Conservation (phyloP, 2,329 filamentous ascomycete species). For the Fusarium decemcellulare region DNA sequence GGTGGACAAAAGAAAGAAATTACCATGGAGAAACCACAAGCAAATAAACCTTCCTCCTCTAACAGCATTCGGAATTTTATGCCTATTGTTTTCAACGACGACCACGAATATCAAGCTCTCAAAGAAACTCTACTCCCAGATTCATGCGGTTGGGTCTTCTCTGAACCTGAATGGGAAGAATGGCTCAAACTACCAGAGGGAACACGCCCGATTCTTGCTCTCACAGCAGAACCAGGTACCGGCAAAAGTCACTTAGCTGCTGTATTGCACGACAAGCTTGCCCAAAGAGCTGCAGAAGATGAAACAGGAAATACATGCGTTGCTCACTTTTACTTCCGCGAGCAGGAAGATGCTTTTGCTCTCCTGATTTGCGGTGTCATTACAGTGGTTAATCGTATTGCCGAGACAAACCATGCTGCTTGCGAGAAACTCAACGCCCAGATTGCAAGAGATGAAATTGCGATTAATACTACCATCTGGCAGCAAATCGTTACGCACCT, state of each 20-base stretch:
- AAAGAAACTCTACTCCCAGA: conserved; percentile 49
- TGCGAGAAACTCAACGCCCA: conserved; percentile 50
- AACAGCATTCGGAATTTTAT: conserved; percentile 45
- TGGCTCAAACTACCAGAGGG: conserved; percentile 38
- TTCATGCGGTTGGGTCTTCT: conserved; percentile 51
- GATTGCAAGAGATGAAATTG: conserved; percentile 42
- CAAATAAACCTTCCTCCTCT: conserved; percentile 41
- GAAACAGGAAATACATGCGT: conserved; percentile 37
- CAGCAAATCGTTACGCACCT: neutral
- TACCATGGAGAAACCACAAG: conserved; percentile 28
- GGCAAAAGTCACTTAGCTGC: conserved; percentile 53
- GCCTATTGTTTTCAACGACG: conserved; percentile 37
- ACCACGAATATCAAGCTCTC: conserved; percentile 45
- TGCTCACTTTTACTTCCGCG: conserved; percentile 55
- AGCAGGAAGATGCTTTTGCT: conserved; percentile 47
- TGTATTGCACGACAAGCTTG: conserved; percentile 37
- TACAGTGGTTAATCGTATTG: conserved; percentile 49
- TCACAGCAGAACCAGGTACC: conserved; percentile 48
- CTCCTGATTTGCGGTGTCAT: conserved; percentile 44
- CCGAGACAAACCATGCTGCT: conserved; percentile 45
- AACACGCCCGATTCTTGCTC: conserved; percentile 41
- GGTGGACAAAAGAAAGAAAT: conserved; percentile 37
- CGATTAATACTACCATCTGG: neutral
- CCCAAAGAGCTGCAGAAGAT: conserved; percentile 23
- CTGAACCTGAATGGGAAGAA: conserved; percentile 45